Base-by-base conservation (phyloP, 257 asterid species). In the Scutellaria baicalensis region DNA sequence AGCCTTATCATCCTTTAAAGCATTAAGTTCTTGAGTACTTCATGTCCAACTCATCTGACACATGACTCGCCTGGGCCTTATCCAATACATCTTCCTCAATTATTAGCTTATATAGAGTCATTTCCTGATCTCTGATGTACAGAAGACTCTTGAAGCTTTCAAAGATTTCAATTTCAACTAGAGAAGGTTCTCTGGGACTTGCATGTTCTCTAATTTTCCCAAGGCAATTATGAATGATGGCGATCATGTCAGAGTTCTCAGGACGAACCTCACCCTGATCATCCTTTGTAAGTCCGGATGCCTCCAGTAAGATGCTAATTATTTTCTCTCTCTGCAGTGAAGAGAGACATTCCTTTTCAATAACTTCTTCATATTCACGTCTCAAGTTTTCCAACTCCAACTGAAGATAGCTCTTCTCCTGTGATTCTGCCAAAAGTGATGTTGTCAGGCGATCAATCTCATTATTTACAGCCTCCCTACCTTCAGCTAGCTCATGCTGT, bases 121-220 rank as follows among this genome's bases (percentile, higher is more conserved):
- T 62, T 75, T 91, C 95, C 81, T 75, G 87, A 77, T 85, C 82
- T 69, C 81, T 81, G 60, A 85, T 70, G 79, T 87, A 94, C 50
- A 91, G 79, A 80, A 83, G 86, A 80, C 83, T 73, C 76, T 82
- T 87, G 73, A 91, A 75, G 55, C 70, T 83, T 74, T 87, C 93
- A 50, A 82, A 74, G 43, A 54, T 59, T 76, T 82, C 90, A 8
- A 38, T 39, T 64, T 75, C 83, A 57, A 49, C 73, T 61, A 66
- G 84, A 82, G 90, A 74, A n/a, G 81, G 72, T 68, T 81, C 86
- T 43, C 47, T 6, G 27, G 80, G 78, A 76, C 72, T 31, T 13
- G 71, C 70, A 35, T 86, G 74, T 78, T 84, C 90, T 79, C 81
- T 84, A 64, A 94, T 84, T 82, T 81, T 87, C 59, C 72, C 80